Base-by-base conservation (phyloP, 805 yeast genomes). In the Myxozyma vanderwaltii region DNA sequence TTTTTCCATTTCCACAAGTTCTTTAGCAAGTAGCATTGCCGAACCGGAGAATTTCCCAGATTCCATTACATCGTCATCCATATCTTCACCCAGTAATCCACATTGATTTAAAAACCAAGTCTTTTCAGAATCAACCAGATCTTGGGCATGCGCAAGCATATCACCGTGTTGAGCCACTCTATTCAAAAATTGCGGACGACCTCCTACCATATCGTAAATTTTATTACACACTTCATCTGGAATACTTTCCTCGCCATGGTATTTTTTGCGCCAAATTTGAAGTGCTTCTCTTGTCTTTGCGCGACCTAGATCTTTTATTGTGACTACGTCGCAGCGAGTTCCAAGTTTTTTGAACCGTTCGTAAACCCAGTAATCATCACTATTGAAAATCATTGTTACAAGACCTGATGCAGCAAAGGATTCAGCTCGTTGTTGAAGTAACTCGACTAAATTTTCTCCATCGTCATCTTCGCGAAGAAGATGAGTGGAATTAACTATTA, bases 81-180 rank as follows among this genome's bases (percentile, higher is more conserved):
- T 88, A 19, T 78, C 83, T 64, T 78, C 79, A 1, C 95, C 96
- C 8, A 89, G 72, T 13, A 89, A 74, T 0, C 90, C 94, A 72
- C 95, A 88, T 67, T 88, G 89, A 69, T 87, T 89, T 64, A 89
- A 76, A 63, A 88, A 86, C 96, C 96, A 89, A 0, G 91, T 87
- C 69, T 86, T 87, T 66, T 89, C 96, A 7, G 86, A 76, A 70
- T 89, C 94, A 57, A 89, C 87, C 35, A 89, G 77, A 59, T 19
- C 33, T 33, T 36, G 36, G n/a, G 65, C 67, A 39, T 58, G 55
- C 10, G 53, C 40, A 29, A 64, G 43, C 67, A 84, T 76, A 66
- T 85, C 82, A 23, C 68, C 63, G 53, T 84, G 86, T 36, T 84
- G 76, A 0, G 88, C 82, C 1, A 86, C 92, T 48, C 85, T 86